Base-by-base conservation (phyloP, 805 yeast species). In the Candida tibetensis region DNA sequence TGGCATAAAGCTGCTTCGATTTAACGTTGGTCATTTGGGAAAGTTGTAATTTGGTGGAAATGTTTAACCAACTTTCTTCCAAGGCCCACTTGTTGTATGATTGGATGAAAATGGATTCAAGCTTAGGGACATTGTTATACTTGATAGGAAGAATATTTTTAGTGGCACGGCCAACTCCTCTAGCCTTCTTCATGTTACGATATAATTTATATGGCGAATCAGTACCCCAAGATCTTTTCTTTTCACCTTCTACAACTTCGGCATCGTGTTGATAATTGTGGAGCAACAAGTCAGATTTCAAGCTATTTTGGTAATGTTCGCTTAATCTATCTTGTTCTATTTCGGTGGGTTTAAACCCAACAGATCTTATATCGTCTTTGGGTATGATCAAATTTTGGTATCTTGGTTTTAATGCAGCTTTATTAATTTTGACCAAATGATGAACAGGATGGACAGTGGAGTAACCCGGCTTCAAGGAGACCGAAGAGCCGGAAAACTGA, bases 11-110 rank as follows among this genome's bases (percentile, higher is more conserved):
- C 17, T 83, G 75, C 44, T 71, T 67, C 27, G 97, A 89, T 60
- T 88, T 86, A 44, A 74, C 79, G 44, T 95, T 95, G n/a, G 99
- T 91, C 53, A 93, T 85, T 60, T 91, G 98, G 52, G 93, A 95
- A 41, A 93, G 58, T 64, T 85, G 91, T 42, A 87, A 72, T 36
- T 79, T 71, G 8, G 95, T 87, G 23, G 89, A 75, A 39, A 89
- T 76, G 21, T 88, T 86, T 44, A 80, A 70, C 65, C 88, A 81
- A 30, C 80, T 74, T 51, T 82, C 79, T 40, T 76, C 81, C 48
- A 77, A 77, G 5, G 93, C 87, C 30, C 77, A 80, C 49, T 77
- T 79, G 32, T 79, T 91, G 55, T 77, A 91, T 52, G 95, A 79
- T 61, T 85, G 86, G 52, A 93, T 68, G 28, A 77, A 71, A 30